These are phyloP conservation scores for Elongisporangium anandrum DNA, from an alignment of 352 stramenopile species.

Conservation along the genomic window DNA sequence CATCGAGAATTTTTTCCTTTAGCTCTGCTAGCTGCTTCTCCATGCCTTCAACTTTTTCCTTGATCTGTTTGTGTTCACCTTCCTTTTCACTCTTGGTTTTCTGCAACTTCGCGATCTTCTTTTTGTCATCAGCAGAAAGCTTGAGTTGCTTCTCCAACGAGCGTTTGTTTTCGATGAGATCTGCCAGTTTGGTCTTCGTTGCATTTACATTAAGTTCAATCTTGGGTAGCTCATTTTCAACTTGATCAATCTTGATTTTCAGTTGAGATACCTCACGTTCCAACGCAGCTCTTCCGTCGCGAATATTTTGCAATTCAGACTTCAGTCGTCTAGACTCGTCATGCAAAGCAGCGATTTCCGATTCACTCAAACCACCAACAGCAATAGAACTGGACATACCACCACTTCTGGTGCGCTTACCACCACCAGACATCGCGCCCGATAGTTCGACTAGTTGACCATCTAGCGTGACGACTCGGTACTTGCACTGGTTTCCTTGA, in stretches of 20 bases:
- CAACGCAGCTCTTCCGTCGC: slow-evolving; percentile 59
- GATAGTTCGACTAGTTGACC: slow-evolving; percentile 98
- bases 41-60: slow-evolving; percentile 64
- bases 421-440: slow-evolving; percentile 99
- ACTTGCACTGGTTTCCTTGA: slow-evolving; percentile 90
- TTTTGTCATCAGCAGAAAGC: slow-evolving; percentile 83
- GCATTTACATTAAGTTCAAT: slow-evolving; percentile 81
- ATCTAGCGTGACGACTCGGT: slow-evolving; percentile 97
- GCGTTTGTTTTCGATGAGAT: slow-evolving; percentile 53
- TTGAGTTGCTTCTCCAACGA: slow-evolving; percentile 85
- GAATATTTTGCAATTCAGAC: slow-evolving; percentile 48
- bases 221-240: slow-evolving; percentile 89
- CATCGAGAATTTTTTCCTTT: slow-evolving; percentile 95
- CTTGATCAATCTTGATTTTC: slow-evolving; percentile 84
- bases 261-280: slow-evolving; percentile 84
- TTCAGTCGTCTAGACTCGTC: slow-evolving; percentile 42
- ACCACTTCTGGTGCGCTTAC: slow-evolving; percentile 88
- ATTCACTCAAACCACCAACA: slow-evolving; percentile 36
- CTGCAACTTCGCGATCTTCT: slow-evolving; percentile 83
- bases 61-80: slow-evolving; percentile 68
- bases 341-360: slow-evolving; percentile 64
- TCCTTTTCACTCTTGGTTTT: slow-evolving; percentile 88
- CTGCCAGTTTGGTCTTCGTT: slow-evolving; percentile 54
- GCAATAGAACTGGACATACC: slow-evolving; percentile 89
- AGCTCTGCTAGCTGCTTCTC: slow-evolving; percentile 83